Conservation (phyloP, 768 basidiomycete species). For the Xanthoconium purpureum region DNA sequence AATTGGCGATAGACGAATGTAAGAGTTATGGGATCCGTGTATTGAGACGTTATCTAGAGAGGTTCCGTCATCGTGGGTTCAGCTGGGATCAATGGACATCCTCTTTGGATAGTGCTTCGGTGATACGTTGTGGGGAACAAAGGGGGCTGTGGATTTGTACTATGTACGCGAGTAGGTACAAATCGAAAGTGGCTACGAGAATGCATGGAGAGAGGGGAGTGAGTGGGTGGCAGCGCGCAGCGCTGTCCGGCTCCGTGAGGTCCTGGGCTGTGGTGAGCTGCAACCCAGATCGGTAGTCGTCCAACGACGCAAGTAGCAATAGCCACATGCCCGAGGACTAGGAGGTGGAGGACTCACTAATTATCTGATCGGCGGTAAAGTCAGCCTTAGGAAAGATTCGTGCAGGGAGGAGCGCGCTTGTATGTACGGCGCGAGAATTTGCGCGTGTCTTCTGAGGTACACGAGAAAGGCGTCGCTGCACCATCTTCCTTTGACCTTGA, state of each 20-base stretch:
- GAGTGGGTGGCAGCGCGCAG: too few relatives aligned
- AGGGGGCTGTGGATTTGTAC: too few relatives aligned
- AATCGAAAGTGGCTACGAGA: too few relatives aligned
- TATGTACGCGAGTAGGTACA: too few relatives aligned
- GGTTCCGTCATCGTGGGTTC: too few relatives aligned
- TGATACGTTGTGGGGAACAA: too few relatives aligned
- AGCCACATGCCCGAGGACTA: neutral
- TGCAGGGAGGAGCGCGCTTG: conserved; percentile 4
- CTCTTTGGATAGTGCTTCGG: too few relatives aligned
- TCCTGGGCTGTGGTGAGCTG: neutral
- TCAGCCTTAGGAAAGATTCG: neutral
- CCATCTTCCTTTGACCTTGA: conserved; percentile 25
- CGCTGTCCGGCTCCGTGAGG: neutral
- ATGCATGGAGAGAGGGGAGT: too few relatives aligned
- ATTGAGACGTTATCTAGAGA: too few relatives aligned
- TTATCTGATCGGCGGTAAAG: neutral
- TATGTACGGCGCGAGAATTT: conserved; percentile 33
- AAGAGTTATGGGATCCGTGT: neutral
- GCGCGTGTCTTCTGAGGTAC: conserved; percentile 28
- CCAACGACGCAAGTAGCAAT: neutral
- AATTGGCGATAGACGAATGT: neutral
- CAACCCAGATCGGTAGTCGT: neutral
- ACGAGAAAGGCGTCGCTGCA: conserved; percentile 31
- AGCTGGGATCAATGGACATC: too few relatives aligned
- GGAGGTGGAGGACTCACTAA: neutral